Percentiles rank a stretch among this genome's conserved stretches.
phyloP scores from a whole-genome alignment of 192 early-diverging fungal genomes.

The Linnemannia schmuckeri region DNA sequence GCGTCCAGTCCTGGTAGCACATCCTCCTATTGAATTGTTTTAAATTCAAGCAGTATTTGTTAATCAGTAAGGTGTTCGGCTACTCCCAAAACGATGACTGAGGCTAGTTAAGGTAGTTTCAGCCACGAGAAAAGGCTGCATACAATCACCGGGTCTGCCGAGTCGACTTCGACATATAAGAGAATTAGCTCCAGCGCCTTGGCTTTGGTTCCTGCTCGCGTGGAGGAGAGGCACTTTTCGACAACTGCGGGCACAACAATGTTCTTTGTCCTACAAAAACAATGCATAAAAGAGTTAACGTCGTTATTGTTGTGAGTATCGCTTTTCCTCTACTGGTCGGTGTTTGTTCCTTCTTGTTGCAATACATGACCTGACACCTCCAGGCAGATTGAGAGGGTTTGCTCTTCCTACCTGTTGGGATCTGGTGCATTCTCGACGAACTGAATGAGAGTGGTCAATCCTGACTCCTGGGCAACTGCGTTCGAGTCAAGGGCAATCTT shows the following conservation, averaged over 20 bases:
- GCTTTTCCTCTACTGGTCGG: neutral
- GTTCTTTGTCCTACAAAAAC: conserved; percentile 69
- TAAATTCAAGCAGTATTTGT: neutral
- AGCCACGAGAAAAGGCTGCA: conserved; percentile 21
- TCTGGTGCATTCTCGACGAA: conserved; percentile 88
- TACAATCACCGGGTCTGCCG: conserved; percentile 86
- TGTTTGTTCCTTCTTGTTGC: neutral
- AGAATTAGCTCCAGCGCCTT: conserved; percentile 86
- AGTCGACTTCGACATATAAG: conserved; percentile 91
- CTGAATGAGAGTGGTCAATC: conserved; percentile 78
- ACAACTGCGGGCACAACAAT: conserved; percentile 81
- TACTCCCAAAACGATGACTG: neutral
- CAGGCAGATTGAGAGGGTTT: neutral
- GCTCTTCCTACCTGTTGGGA: conserved; percentile 68
- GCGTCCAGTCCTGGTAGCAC: conserved; percentile 82
- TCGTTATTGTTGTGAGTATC: neutral
- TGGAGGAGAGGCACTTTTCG: conserved; percentile 89
- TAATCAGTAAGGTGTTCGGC: neutral
- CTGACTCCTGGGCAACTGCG: conserved; percentile 91
- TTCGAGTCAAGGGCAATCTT: conserved; percentile 91
- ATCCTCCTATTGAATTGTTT: conserved; percentile 67
- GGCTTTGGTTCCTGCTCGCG: conserved; percentile 83
- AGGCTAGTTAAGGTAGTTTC: neutral
- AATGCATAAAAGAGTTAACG: neutral
- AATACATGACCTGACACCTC: neutral